Evolutionary conservation across 768 basidiomycete species (phyloP).

Genomic region (Pulveroboletus sp.): DNA sequence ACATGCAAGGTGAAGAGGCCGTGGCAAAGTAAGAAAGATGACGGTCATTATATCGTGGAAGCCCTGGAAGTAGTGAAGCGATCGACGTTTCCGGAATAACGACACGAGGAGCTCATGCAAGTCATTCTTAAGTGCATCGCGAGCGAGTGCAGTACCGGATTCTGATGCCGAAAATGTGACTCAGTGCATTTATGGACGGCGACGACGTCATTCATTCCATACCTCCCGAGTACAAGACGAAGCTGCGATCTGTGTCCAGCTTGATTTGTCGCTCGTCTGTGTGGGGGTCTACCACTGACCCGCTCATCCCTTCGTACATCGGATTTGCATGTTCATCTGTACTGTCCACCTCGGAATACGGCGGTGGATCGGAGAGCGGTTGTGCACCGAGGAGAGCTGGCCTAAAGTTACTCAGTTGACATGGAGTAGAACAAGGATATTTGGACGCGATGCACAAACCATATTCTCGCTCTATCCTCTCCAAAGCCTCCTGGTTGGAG

Average conservation of each 20-base stretch:
- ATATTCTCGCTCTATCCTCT: slow-evolving; percentile 47
- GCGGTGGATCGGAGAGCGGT: slow-evolving; percentile 36
- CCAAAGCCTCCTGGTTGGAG: slow-evolving; percentile 63
- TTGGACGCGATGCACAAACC: slow-evolving; percentile 37
- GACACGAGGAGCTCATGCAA: slow-evolving; percentile 71
- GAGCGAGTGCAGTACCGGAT: slow-evolving; percentile 15
- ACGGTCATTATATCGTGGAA: slow-evolving; percentile 93
- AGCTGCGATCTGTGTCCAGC: slow-evolving; percentile 89
- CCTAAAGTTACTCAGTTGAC: slow-evolving; percentile 22
- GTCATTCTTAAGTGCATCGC: slow-evolving; percentile 55
- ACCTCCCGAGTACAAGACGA: slow-evolving; percentile 91
- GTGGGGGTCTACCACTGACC: slow-evolving; percentile 36
- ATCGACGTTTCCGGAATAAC: slow-evolving; percentile 67
- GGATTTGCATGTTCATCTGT: background rate
- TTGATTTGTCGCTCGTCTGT: slow-evolving; percentile 82
- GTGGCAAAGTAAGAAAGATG: slow-evolving; percentile 67
- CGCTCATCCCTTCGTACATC: background rate
- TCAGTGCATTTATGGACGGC: slow-evolving; percentile 9
- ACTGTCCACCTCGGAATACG: slow-evolving; percentile 23
- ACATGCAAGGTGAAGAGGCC: slow-evolving; percentile 49
- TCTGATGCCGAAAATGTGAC: slow-evolving; percentile 15
- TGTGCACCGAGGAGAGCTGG: slow-evolving; percentile 31
- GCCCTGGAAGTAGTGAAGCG: slow-evolving; percentile 83
- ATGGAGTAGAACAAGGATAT: slow-evolving; percentile 5
- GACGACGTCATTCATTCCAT: slow-evolving; percentile 19